Evolutionary conservation across 371 early-diverging fungal species (phyloP), one percentile per base, ranked within the genome.

Genomic region (Rhizopus arrhizus): DNA sequence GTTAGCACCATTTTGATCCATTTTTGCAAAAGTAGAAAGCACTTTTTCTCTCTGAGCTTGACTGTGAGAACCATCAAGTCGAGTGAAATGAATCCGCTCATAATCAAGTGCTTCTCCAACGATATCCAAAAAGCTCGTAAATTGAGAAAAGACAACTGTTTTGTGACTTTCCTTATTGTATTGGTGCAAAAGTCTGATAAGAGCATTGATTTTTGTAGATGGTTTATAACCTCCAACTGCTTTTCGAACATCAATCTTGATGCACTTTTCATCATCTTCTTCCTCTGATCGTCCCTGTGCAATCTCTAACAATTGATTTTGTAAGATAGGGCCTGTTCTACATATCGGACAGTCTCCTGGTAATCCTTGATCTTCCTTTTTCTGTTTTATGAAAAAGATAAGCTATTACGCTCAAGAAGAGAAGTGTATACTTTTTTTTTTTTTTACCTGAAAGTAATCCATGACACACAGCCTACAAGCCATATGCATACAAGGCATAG

Each of bases 71-170:
- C 95, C 95, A 65, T 91, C 92, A 12, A 92, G 68, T 22, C 91
- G 83, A 0, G 73, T 75, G 66, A 74, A 89, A 5, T 53, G 16
- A n/a, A 92, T 77, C 0, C 76, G 76, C 29, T 78, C 77, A 12
- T 76, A 60, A 8, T 63, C 51, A 36, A 92, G 63, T 13, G 88
- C 74, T 22, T 80, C 72, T 48, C 86, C 83, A 16, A 89, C 77
- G 28, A 94, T 59, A 52, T 89, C 87, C 32, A 94, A 75, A 73
- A 92, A 84, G 29, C 71, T 71, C 1, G 92, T 91, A 78, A 91
- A 95, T 60, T 94, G 95, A 7, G 92, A 92, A 70, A 94, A 95
- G 1, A 95, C 86, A 22, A 95, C 89, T 7, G 84, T 77, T 53
- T 84, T 85, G 33, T 62, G 66, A 2, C 57, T 35, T 16, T 75